Evolutionary conservation across 2,329 filamentous ascomycete genomes (phyloP), one percentile per base, ranked within the genome.

Genomic region (Pyricularia pennisetigena): DNA sequence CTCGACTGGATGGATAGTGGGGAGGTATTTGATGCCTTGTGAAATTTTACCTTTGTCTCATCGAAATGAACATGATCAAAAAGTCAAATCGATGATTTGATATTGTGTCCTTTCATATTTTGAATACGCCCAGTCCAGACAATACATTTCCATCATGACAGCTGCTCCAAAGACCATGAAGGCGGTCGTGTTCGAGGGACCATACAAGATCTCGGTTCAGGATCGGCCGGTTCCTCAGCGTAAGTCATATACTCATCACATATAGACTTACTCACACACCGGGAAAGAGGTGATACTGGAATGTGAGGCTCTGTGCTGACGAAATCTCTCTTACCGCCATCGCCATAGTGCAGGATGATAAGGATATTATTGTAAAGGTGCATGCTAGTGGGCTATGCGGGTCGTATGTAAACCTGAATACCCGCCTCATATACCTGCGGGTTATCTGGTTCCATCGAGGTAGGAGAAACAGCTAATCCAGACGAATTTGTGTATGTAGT

Each of bases 111-210:
- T n/a, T n/a, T n/a, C 8, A n/a, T 54, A 54, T 9, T n/a, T 35
- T 9, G n/a, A 16, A 16, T n/a, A 54, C 41, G 7, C 16, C 7
- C 7, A 54, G 41, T 20, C 16, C 20, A 54, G 4, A 16, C 16
- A n/a, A n/a, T 20, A 54, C 2, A 8, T 9, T 54, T 54, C n/a
- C 20, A n/a, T 9, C 20, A 69, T 49, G 28, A 76, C 81, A 77
- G 74, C 77, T 67, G 69, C 76, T 7, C 75, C 77, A 30, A 73
- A 74, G 49, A 91, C 86, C 0, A 97, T 97, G 94, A 91, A 91
- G 78, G 93, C 93, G 32, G 92, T 97, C 32, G 86, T 97, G 68
- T 96, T 97, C 80, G 89, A 94, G 70, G 92, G 90, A 2, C 90
- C 91, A 4, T 83, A 86, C 74, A 88, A 91, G 74, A 84, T 97